Conservation (phyloP, 352 stramenopile species). For the Phytophthora nicotianae region DNA sequence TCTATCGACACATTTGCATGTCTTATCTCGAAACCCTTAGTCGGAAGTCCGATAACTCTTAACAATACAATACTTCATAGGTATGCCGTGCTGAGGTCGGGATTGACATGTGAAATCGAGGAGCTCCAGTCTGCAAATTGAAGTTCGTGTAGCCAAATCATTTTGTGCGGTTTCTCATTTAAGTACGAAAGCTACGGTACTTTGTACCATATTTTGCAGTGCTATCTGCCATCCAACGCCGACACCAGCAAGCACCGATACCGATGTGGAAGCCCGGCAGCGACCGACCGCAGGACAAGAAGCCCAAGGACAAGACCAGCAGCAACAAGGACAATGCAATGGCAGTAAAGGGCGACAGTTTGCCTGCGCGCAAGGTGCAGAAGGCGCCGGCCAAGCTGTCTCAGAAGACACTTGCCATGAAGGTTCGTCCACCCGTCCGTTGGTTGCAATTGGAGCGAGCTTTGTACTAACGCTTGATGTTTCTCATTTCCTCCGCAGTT, state of each 20-base stretch:
- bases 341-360: constrained; percentile 19
- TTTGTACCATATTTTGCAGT: not conserved
- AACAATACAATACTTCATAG: too few relatives aligned
- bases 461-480: not conserved
- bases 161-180: not conserved
- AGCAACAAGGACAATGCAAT: constrained; percentile 15
- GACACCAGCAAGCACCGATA: too few relatives aligned
- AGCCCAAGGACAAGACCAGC: constrained; percentile 30
- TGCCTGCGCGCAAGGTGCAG: constrained; percentile 24
- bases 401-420: constrained; percentile 89
- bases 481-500: constrained; percentile 47
- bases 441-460: not conserved
- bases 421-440: constrained; percentile 30
- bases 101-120: too few relatives aligned
- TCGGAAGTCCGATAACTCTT: not conserved
- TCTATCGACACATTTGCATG: too few relatives aligned
- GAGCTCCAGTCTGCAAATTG: not conserved
- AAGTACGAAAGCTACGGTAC: not conserved
- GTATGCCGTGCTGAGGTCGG: too few relatives aligned
- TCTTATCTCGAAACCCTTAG: too few relatives aligned
- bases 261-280: constrained; percentile 75
- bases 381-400: constrained; percentile 51
- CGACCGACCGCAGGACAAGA: constrained; percentile 39
- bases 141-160: constrained; percentile 21
- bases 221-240: constrained; percentile 7